Conservation (phyloP, 2,329 filamentous ascomycete genomes). For the Tolypocladium tundrense region DNA sequence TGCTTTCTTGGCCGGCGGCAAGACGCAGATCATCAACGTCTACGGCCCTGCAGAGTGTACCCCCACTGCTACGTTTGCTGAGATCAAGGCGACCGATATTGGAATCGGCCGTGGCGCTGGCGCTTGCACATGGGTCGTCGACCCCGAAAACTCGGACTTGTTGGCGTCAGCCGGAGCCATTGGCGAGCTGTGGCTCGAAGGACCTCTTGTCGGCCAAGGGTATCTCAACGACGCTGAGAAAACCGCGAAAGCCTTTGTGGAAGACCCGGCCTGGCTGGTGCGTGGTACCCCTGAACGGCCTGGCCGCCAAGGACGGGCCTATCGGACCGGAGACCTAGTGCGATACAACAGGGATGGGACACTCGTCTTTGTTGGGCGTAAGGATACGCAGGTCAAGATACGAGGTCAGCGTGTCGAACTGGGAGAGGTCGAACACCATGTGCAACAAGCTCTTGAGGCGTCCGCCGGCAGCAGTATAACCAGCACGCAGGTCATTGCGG, state of each 20-base stretch:
- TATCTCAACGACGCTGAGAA: constrained; percentile 8
- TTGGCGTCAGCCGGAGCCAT: constrained; percentile 7
- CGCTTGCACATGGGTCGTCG: constrained; percentile 9
- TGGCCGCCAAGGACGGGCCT: constrained; percentile 16
- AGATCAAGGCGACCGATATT: background rate
- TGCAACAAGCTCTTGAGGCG: background rate
- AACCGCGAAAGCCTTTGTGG: constrained; percentile 13
- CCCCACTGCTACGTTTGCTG: background rate
- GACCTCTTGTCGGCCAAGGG: constrained; percentile 9
- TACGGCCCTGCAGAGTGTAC: constrained; percentile 14
- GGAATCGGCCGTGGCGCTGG: constrained; percentile 3
- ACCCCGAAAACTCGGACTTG: constrained; percentile 4
- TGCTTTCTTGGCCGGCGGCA: constrained; percentile 3
- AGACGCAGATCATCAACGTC: constrained; percentile 9
- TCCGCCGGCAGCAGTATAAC: background rate
- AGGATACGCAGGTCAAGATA: constrained; percentile 45
- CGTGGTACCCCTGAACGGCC: background rate
- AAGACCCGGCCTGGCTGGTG: constrained; percentile 2
- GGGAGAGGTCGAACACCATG: constrained; percentile 10
- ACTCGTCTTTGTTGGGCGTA: constrained; percentile 35
- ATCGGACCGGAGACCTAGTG: constrained; percentile 37
- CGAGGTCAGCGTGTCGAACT: constrained; percentile 43
- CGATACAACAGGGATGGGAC: constrained; percentile 21
- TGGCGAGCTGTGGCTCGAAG: constrained; percentile 12
- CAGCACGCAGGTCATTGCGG: constrained; percentile 3